Conservation (phyloP, 2,329 filamentous ascomycete species). For the Cadophora sp. region DNA sequence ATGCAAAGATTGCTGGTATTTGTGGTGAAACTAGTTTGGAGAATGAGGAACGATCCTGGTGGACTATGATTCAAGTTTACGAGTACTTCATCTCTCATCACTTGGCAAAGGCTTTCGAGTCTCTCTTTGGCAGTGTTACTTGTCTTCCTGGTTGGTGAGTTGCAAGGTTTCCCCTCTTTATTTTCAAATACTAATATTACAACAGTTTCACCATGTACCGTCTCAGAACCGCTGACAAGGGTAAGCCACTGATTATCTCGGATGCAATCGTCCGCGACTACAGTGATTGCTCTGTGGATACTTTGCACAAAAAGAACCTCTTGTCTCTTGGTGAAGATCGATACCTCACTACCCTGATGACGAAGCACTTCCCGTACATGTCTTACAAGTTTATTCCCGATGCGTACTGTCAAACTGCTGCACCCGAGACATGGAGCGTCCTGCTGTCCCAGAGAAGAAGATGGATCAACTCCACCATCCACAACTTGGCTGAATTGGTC, state of each 20-base stretch:
- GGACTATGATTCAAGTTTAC: constrained; percentile 99
- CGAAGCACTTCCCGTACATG: constrained; percentile 95
- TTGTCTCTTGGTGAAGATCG: constrained; percentile 95
- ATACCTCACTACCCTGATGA: constrained; percentile 97
- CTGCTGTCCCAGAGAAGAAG: constrained; percentile 96
- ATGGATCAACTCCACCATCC: constrained; percentile 99
- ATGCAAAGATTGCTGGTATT: constrained; percentile 95
- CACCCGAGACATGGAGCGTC: constrained; percentile 92
- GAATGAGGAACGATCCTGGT: constrained; percentile 95
- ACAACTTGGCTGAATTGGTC: constrained; percentile 92
- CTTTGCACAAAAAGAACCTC: constrained; percentile 92
- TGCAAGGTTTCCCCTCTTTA: neutral
- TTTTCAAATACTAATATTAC: constrained; percentile 47
- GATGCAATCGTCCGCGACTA: constrained; percentile 90
- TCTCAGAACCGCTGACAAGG: constrained; percentile 89
- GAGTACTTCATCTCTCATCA: constrained; percentile 99
- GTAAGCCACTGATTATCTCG: constrained; percentile 91
- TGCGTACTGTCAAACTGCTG: constrained; percentile 91
- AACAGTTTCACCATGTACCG: constrained; percentile 98
- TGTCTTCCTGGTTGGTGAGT: constrained; percentile 98
- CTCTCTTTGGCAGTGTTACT: constrained; percentile 95
- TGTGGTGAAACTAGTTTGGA: constrained; percentile 96
- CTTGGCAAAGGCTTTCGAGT: constrained; percentile 95
- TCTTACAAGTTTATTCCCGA: constrained; percentile 95
- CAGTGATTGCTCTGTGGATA: constrained; percentile 87